A percentile compares a stretch with the other conserved stretches of the same genome.
Evolutionary conservation across 306 rosid genomes (phyloP).

Genomic region (Bauhinia variegata): DNA sequence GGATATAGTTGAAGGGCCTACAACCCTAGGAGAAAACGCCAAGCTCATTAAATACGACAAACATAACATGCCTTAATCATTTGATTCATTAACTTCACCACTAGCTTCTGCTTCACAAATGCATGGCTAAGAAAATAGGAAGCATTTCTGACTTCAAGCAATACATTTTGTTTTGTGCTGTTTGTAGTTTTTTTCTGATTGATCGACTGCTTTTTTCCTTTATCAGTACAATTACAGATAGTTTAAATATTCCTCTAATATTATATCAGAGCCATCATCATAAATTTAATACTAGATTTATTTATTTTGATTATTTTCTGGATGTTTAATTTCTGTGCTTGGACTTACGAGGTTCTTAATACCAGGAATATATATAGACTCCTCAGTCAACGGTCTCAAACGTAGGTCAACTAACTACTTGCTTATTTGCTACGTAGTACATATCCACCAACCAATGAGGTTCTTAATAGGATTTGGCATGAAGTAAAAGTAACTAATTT

Average conservation of each 20-base stretch:
- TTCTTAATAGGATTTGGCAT: constrained; percentile 1
- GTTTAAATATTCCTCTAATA: no score
- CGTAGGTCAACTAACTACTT: no score
- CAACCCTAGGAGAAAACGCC: no score
- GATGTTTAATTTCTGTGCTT: neutral
- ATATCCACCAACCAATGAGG: constrained; percentile 2
- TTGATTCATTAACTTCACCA: neutral
- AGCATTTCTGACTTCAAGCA: neutral
- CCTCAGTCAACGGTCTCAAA: neutral
- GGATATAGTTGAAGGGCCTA: no score
- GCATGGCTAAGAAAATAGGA: constrained; percentile 19
- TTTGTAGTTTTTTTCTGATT: constrained; percentile 17
- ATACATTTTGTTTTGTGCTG: constrained; percentile 8
- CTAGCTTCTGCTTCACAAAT: constrained; percentile 1
- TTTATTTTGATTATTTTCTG: neutral
- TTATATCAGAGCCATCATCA: no score
- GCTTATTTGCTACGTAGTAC: constrained; percentile 19
- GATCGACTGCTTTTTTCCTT: constrained; percentile 5
- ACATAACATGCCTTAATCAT: neutral
- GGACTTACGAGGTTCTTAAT: no score
- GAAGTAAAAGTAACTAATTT: neutral
- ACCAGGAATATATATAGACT: neutral
- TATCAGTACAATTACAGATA: neutral
- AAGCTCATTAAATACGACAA: neutral
- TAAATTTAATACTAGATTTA: no score